A percentile compares a stretch with the other conserved stretches of the same genome.
Evolutionary conservation across 2,329 filamentous ascomycete genomes (phyloP).

Genomic region (Dactylellina sp.): DNA sequence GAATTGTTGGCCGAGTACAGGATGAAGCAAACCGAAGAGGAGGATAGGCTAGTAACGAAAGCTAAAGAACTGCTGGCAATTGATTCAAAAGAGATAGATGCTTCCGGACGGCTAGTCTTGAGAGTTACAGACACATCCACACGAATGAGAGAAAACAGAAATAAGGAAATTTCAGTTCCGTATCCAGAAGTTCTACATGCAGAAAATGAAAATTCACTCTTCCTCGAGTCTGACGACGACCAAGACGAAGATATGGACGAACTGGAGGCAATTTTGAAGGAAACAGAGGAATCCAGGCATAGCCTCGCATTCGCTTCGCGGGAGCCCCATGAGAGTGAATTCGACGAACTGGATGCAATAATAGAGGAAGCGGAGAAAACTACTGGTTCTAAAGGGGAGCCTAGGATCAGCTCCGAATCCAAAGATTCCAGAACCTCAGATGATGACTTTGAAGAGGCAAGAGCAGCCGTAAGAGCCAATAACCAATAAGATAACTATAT

Average conservation of each 20-base stretch:
- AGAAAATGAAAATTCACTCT: constrained; percentile 33
- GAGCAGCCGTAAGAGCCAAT: constrained; percentile 77
- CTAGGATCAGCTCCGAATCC: too few relatives aligned
- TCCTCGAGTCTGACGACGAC: constrained; percentile 61
- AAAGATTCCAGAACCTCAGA: constrained; percentile 38
- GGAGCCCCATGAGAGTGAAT: constrained; percentile 57
- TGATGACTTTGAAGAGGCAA: constrained; percentile 71
- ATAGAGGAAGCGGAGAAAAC: constrained; percentile 66
- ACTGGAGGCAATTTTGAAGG: constrained; percentile 56
- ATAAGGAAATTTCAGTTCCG: neutral
- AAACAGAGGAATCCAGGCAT: constrained; percentile 10
- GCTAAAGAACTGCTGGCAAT: constrained; percentile 22
- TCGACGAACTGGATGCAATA: constrained; percentile 69
- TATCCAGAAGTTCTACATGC: constrained; percentile 9
- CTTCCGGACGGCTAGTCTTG: constrained; percentile 59
- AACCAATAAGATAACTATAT: too few relatives aligned
- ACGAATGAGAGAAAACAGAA: constrained; percentile 1
- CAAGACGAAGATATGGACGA: constrained; percentile 60
- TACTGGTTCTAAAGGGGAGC: too few relatives aligned
- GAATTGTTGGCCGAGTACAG: constrained; percentile 58
- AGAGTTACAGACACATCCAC: constrained; percentile 65
- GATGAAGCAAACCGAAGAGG: constrained; percentile 62
- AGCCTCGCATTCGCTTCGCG: neutral
- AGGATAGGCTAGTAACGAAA: constrained; percentile 42
- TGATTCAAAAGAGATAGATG: constrained; percentile 58